phyloP scores from a whole-genome alignment of 2,329 filamentous ascomycete species.

The Cryphonectria carpinicola region DNA sequence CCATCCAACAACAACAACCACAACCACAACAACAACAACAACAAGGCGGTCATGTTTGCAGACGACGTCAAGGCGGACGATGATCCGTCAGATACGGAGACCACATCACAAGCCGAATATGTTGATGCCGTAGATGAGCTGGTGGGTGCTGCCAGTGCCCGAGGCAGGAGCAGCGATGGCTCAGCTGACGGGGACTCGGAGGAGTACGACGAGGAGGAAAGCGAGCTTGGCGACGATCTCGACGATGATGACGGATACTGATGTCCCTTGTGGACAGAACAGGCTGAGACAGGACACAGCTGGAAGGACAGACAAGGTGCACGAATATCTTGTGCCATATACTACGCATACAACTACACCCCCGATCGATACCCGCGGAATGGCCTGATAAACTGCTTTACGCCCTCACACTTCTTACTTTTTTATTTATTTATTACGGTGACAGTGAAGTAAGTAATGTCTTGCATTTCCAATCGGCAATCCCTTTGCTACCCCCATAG shows the following conservation, averaged over 20 bases:
- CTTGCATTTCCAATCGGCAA: neutral
- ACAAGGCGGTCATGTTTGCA: slow-evolving; percentile 66
- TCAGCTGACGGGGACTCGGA: slow-evolving; percentile 34
- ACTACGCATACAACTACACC: neutral
- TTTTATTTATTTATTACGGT: neutral
- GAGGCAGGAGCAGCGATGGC: slow-evolving; percentile 30
- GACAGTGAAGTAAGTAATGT: neutral
- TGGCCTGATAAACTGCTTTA: neutral
- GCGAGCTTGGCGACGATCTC: slow-evolving; percentile 35
- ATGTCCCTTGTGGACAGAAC: neutral
- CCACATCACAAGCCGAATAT: slow-evolving; percentile 26
- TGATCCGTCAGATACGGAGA: slow-evolving; percentile 36
- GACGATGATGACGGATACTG: slow-evolving; percentile 17
- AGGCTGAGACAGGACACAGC: neutral
- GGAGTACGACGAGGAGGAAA: slow-evolving; percentile 39
- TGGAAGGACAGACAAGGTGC: neutral
- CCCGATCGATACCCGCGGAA: neutral
- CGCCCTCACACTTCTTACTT: neutral
- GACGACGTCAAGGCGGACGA: slow-evolving; percentile 51
- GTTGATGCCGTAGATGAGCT: slow-evolving; percentile 18
- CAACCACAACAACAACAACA: slow-evolving; percentile 43
- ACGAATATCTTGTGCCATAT: neutral
- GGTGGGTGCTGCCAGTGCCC: slow-evolving; percentile 23
- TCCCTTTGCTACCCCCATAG: neutral
- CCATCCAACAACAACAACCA: slow-evolving; percentile 33